Evolutionary conservation across 805 yeast species (phyloP).

Genomic region (Starmerella bacillaris): DNA sequence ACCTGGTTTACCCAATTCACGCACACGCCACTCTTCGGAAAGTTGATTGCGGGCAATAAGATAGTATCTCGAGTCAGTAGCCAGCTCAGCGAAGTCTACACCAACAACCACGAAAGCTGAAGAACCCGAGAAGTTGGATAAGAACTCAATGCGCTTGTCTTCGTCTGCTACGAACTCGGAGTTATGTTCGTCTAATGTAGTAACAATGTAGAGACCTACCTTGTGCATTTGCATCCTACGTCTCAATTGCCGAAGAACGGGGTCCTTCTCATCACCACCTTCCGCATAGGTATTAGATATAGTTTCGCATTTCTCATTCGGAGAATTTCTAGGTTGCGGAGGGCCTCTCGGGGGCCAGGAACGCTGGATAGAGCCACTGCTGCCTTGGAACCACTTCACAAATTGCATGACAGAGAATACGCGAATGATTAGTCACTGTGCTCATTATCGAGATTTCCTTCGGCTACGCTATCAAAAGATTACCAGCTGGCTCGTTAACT

Average conservation of each 20-base stretch:
- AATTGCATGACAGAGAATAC: no score
- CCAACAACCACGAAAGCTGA: constrained; percentile 82
- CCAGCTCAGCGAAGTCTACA: constrained; percentile 47
- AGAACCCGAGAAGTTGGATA: constrained; percentile 76
- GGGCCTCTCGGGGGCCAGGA: background rate
- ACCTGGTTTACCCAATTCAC: constrained; percentile 62
- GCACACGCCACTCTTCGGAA: constrained; percentile 57
- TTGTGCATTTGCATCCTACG: constrained; percentile 38
- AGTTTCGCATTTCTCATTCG: no score
- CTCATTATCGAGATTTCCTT: no score
- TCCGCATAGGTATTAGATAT: background rate
- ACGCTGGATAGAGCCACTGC: background rate
- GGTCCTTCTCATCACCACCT: background rate
- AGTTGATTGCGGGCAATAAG: constrained; percentile 74
- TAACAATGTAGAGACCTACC: constrained; percentile 57
- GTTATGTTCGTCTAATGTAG: constrained; percentile 87
- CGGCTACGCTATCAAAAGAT: no score
- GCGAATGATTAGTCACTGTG: no score
- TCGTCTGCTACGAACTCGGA: constrained; percentile 70
- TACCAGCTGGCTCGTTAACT: no score
- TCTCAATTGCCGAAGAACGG: constrained; percentile 2
- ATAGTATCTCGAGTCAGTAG: constrained; percentile 92
- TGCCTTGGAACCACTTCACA: background rate
- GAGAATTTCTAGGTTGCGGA: no score
- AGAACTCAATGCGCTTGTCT: constrained; percentile 67